Percentiles rank a stretch among this genome's conserved stretches.
phyloP scores from a whole-genome alignment of 2,329 filamentous ascomycete genomes.

The Neoarthrinium moseri region DNA sequence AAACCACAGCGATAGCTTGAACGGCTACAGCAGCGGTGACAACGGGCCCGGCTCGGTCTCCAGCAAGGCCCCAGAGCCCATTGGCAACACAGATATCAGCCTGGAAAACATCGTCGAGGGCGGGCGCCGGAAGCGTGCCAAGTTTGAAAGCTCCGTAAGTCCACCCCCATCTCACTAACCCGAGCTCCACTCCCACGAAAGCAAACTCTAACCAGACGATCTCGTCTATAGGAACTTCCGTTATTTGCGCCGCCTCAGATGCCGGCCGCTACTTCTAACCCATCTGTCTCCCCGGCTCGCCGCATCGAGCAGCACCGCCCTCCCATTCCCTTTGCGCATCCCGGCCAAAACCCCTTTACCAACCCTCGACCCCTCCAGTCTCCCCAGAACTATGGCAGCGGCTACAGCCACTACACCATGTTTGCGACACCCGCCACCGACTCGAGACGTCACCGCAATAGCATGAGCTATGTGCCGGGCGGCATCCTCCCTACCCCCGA shows the following conservation, averaged over 20 bases:
- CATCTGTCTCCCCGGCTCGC: slow-evolving; percentile 91
- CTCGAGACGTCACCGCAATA: slow-evolving; percentile 65
- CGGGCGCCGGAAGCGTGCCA: slow-evolving; percentile 89
- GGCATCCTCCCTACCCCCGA: slow-evolving; percentile 88
- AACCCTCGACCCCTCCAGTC: slow-evolving; percentile 79
- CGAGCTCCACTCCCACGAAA: slow-evolving; percentile 28
- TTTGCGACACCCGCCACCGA: slow-evolving; percentile 64
- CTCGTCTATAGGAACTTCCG: slow-evolving; percentile 73
- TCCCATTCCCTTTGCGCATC: slow-evolving; percentile 72
- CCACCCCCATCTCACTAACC: slow-evolving; percentile 8
- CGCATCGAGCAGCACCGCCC: slow-evolving; percentile 72
- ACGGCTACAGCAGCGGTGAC: slow-evolving; percentile 85
- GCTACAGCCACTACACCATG: slow-evolving; percentile 52
- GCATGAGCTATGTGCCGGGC: slow-evolving; percentile 57
- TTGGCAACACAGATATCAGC: slow-evolving; percentile 95
- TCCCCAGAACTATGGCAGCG: slow-evolving; percentile 70
- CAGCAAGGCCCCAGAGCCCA: slow-evolving; percentile 77
- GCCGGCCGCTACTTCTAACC: slow-evolving; percentile 90
- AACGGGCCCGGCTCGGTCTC: slow-evolving; percentile 74
- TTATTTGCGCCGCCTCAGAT: slow-evolving; percentile 94
- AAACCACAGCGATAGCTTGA: slow-evolving; percentile 60
- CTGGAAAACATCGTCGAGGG: slow-evolving; percentile 98
- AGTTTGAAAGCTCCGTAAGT: slow-evolving; percentile 96
- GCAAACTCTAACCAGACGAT: slow-evolving; percentile 17
- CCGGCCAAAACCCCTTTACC: slow-evolving; percentile 76